Evolutionary conservation across 2,329 filamentous ascomycete species (phyloP), one percentile per base, ranked within the genome.

Genomic region (Colletotrichum tropicale): DNA sequence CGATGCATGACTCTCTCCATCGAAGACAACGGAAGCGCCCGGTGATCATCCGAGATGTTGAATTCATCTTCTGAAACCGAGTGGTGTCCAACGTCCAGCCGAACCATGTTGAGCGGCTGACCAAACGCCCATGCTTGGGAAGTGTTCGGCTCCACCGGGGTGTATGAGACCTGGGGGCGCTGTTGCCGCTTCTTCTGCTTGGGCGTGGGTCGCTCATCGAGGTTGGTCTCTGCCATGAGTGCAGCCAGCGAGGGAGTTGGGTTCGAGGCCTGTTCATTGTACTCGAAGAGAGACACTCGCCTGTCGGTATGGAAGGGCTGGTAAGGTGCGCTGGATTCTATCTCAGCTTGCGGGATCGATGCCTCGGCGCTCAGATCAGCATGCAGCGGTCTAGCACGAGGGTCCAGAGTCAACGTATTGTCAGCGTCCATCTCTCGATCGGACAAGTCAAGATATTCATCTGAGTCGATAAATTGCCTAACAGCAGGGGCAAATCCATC

Each of bases 281-380:
- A 94, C 56, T 95, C 90, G 78, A 93, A 94, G 32, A 98, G 88
- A n/a, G 90, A 91, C 60, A 98, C 94, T 5, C 96, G 92, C 70
- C 92, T 91, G 81, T 98, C 96, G 0, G 96, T 97, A 83, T 98
- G 96, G 86, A 98, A 98, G 2, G 97, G 96, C 81, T 98, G 96
- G 80, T 98, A 98, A 3, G 96, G 95, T 6, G 96, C 94, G 81
- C 96, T 98, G 2, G 96, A 98, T 82, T 99, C 97, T 78, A 98
- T 98, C 86, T 98, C 96, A 8, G 95, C 95, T 78, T 93, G 91
- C 1, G 92, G 92, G 72, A 91, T 96, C 82, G 86, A 94, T 82
- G 86, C 94, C 84, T 87, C 94, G 82, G 87, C 90, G 71, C 84
- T 86, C 80, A 83, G 85, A 80, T 85, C 87, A 78, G 78, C 80